These are phyloP conservation scores for Selenicereus undatus DNA, from an alignment of 148 eudicot species.

Conservation along the genomic window DNA sequence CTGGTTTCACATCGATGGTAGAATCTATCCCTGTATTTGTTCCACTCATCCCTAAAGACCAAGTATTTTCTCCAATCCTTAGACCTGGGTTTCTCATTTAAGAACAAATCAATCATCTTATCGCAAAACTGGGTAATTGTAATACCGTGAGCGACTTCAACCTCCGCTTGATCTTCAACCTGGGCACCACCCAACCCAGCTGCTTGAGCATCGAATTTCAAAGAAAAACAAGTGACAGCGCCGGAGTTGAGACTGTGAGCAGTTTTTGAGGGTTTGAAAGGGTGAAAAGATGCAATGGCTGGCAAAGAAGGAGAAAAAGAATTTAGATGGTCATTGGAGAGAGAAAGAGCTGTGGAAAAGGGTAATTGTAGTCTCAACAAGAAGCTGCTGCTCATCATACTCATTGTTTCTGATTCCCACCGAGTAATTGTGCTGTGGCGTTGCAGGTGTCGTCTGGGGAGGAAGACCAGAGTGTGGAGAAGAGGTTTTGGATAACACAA, in stretches of 20 bases:
- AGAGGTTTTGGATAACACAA: background rate
- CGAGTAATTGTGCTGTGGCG: too few relatives aligned
- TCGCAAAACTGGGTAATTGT: constrained; percentile 86
- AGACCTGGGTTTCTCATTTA: constrained; percentile 79
- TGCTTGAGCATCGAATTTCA: constrained; percentile 21
- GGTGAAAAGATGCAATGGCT: background rate
- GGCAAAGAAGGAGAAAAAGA: background rate
- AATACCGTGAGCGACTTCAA: constrained; percentile 72
- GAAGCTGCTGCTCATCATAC: background rate
- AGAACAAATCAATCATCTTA: constrained; percentile 80
- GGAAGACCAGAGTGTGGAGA: background rate
- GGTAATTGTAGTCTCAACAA: constrained; percentile 18
- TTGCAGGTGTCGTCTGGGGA: background rate
- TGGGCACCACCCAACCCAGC: constrained; percentile 26
- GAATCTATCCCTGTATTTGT: constrained; percentile 65
- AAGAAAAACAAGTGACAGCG: background rate
- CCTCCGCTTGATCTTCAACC: constrained; percentile 43
- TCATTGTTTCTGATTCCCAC: background rate
- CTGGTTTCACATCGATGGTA: constrained; percentile 60
- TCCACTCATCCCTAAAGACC: constrained; percentile 90
- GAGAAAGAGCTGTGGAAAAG: background rate
- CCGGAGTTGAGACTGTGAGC: background rate
- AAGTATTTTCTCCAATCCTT: constrained; percentile 84
- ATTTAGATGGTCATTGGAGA: constrained; percentile 4
- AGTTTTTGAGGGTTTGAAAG: constrained; percentile 13